Percentiles rank a stretch among this genome's conserved stretches.
These are phyloP conservation scores for Bullera alba DNA, from an alignment of 768 basidiomycete species.

Conservation along the genomic window DNA sequence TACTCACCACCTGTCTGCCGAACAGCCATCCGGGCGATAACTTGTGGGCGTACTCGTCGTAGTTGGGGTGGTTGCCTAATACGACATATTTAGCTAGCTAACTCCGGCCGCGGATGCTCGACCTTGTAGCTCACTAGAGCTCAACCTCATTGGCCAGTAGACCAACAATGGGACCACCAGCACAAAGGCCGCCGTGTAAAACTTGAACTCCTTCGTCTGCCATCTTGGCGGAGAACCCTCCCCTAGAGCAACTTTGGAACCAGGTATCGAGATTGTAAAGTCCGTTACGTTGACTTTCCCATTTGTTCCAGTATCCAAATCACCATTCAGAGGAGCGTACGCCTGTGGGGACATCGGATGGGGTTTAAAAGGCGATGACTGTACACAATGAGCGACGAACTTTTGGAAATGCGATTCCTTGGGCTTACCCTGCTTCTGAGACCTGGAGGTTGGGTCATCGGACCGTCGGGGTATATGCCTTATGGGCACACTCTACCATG, in stretches of 20 bases:
- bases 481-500: too few species aligned
- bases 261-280: slow-evolving; percentile 11
- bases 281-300: too few species aligned
- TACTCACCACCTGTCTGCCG: slow-evolving; percentile 66
- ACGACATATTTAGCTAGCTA: not conserved
- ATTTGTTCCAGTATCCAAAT: too few species aligned
- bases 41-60: slow-evolving; percentile 53
- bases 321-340: too few species aligned
- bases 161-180: slow-evolving; percentile 66
- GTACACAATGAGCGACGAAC: too few species aligned
- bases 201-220: slow-evolving; percentile 70
- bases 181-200: slow-evolving; percentile 61
- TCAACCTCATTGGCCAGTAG: slow-evolving; percentile 66
- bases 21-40: slow-evolving; percentile 75
- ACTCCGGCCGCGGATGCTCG: not conserved
- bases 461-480: too few species aligned
- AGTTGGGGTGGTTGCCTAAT: slow-evolving; percentile 71
- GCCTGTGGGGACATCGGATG: too few species aligned
- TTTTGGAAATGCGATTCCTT: too few species aligned
- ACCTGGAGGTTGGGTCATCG: too few species aligned
- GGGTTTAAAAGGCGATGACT: too few species aligned
- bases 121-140: slow-evolving; percentile 57
- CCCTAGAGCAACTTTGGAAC: not conserved
- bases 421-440: too few species aligned
- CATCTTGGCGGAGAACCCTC: slow-evolving; percentile 54